Conservation (phyloP, 1,284 basidiomycete genomes). For the Testicularia cyperi region DNA sequence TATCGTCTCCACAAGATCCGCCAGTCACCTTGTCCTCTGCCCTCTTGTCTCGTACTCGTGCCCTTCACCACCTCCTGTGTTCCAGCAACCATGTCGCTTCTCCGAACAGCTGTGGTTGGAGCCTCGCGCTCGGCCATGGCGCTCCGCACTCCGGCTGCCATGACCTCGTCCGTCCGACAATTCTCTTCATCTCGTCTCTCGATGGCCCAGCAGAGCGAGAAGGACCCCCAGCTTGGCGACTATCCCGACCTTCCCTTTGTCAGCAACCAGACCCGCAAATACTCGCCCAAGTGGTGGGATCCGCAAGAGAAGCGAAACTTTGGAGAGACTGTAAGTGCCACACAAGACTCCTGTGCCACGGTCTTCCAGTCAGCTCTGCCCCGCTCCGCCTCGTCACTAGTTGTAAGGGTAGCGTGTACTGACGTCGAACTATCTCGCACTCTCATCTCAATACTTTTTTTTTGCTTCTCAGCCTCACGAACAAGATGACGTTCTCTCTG, state of each 20-base stretch:
- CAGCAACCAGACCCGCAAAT: conserved; percentile 50
- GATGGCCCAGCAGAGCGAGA: conserved; percentile 8
- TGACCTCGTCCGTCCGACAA: conserved; percentile 8
- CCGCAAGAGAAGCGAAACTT: conserved; percentile 58
- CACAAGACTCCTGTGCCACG: too few species aligned
- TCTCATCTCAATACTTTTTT: neutral
- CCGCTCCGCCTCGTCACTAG: too few species aligned
- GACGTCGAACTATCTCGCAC: too few species aligned
- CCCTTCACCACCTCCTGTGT: neutral
- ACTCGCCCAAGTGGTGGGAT: conserved; percentile 57
- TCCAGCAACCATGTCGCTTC: conserved; percentile 23
- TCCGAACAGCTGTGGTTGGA: conserved; percentile 24
- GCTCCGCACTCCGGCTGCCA: conserved; percentile 7
- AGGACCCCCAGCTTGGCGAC: conserved; percentile 58
- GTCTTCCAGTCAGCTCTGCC: too few species aligned
- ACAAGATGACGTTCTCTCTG: conserved; percentile 57
- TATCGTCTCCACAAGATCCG: too few species aligned
- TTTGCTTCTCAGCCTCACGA: conserved; percentile 44
- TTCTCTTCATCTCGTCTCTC: conserved; percentile 20
- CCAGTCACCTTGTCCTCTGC: too few species aligned
- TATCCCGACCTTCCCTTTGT: conserved; percentile 52
- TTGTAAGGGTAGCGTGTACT: too few species aligned
- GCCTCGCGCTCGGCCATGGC: conserved; percentile 19
- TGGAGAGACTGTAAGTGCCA: conserved; percentile 51
- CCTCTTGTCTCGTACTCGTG: too few species aligned